phyloP scores from a whole-genome alignment of 352 stramenopile species.

The Phytophthora sansomeana region DNA sequence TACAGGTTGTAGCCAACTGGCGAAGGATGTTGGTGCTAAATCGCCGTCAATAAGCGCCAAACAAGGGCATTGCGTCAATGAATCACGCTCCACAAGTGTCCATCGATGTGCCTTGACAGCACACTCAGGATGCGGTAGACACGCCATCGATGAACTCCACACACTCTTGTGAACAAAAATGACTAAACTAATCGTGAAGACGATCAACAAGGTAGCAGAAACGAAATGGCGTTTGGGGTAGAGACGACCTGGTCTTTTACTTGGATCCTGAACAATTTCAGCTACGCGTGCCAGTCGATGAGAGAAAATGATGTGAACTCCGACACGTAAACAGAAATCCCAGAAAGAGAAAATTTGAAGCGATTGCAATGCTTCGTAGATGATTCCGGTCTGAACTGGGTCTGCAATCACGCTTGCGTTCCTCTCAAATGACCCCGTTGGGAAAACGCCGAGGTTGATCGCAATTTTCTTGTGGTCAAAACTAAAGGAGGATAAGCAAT shows the following conservation, averaged over 20 bases:
- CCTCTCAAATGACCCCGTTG: slow-evolving; percentile 35
- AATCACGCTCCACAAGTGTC: slow-evolving; percentile 12
- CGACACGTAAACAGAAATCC: slow-evolving; percentile 27
- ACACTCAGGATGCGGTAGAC: slow-evolving; percentile 17
- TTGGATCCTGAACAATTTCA: slow-evolving; percentile 8
- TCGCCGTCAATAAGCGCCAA: slow-evolving; percentile 21
- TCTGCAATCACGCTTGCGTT: slow-evolving; percentile 34
- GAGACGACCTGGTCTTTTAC: not conserved
- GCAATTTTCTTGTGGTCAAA: slow-evolving; percentile 32
- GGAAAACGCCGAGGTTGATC: slow-evolving; percentile 45
- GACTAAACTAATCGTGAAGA: slow-evolving; percentile 7
- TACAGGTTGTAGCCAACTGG: slow-evolving; percentile 17
- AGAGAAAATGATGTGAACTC: slow-evolving; percentile 16
- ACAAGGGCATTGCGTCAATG: slow-evolving; percentile 19
- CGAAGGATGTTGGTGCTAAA: slow-evolving; percentile 14
- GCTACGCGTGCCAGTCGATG: slow-evolving; percentile 3
- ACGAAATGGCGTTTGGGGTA: slow-evolving; percentile 21
- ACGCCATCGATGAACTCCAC: slow-evolving; percentile 12
- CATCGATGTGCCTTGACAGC: slow-evolving; percentile 19
- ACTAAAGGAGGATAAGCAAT: slow-evolving; percentile 38
- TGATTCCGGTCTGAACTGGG: slow-evolving; percentile 26
- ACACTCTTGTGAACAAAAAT: slow-evolving; percentile 21
- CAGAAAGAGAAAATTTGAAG: slow-evolving; percentile 34
- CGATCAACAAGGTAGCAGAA: not conserved
- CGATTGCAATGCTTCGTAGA: slow-evolving; percentile 35